Evolutionary conservation across 1,139 yeast species (phyloP).

Genomic region (Blastobotrys illinoisensis): DNA sequence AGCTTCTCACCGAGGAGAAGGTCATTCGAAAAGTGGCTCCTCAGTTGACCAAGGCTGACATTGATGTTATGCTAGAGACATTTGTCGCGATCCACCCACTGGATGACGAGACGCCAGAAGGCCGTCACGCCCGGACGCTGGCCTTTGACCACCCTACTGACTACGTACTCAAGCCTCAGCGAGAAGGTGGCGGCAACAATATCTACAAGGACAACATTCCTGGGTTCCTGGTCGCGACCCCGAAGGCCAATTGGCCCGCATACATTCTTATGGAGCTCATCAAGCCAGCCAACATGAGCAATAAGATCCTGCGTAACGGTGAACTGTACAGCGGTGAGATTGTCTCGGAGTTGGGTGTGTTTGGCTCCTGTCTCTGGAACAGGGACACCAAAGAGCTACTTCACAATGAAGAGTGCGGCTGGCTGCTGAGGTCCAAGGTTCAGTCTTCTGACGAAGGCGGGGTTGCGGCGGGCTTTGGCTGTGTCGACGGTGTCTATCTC

Average conservation of each 20-base stretch:
- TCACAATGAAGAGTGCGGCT: slow-evolving; percentile 69
- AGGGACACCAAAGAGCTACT: slow-evolving; percentile 51
- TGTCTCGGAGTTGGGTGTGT: slow-evolving; percentile 84
- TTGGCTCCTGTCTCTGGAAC: slow-evolving; percentile 77
- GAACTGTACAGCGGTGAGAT: slow-evolving; percentile 60
- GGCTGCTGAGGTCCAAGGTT: slow-evolving; percentile 82
- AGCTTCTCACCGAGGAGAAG: slow-evolving; percentile 58
- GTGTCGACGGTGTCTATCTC: slow-evolving; percentile 69
- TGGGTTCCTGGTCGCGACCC: slow-evolving; percentile 51
- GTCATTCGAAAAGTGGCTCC: slow-evolving; percentile 47
- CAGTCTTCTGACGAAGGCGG: slow-evolving; percentile 93
- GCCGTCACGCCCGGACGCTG: slow-evolving; percentile 56
- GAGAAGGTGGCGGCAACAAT: slow-evolving; percentile 96
- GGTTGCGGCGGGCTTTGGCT: slow-evolving; percentile 97
- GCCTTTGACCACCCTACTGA: slow-evolving; percentile 64
- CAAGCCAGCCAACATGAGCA: slow-evolving; percentile 61
- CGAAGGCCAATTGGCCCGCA: slow-evolving; percentile 79
- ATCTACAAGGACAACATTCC: slow-evolving; percentile 84
- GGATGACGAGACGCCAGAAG: slow-evolving; percentile 58
- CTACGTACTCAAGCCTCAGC: slow-evolving; percentile 88
- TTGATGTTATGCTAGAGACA: slow-evolving; percentile 45
- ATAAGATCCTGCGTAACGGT: slow-evolving; percentile 66
- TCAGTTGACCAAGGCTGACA: slow-evolving; percentile 34
- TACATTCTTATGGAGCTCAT: slow-evolving; percentile 93
- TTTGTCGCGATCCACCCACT: slow-evolving; percentile 85